Evolutionary conservation across 2,329 filamentous ascomycete genomes (phyloP).

Genomic region (Colletotrichum karsti): DNA sequence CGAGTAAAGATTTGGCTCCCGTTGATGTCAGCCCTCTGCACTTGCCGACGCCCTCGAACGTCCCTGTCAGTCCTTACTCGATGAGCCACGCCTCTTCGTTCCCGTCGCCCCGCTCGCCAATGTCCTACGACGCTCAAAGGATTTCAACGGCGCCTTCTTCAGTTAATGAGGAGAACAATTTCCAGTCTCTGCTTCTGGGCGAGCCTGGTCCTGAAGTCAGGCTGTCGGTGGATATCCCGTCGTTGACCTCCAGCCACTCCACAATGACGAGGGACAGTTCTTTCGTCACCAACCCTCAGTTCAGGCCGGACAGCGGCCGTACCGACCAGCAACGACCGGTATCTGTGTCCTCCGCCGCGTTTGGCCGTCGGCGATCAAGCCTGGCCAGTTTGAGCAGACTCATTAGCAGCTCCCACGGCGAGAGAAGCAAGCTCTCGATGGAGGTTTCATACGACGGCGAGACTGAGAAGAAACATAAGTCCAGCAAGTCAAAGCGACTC

Average conservation of each 20-base stretch:
- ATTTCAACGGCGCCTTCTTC: constrained; percentile 82
- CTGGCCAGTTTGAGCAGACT: constrained; percentile 80
- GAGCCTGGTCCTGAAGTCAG: constrained; percentile 78
- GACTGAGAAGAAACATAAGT: constrained; percentile 64
- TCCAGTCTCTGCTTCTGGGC: constrained; percentile 76
- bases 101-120: constrained; percentile 73
- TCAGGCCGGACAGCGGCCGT: constrained; percentile 56
- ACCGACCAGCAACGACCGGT: constrained; percentile 63
- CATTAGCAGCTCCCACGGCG: constrained; percentile 78
- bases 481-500: constrained; percentile 73
- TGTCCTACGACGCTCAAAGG: constrained; percentile 76
- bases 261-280: constrained; percentile 78
- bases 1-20: constrained; percentile 55
- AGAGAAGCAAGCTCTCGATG: constrained; percentile 78
- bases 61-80: constrained; percentile 71
- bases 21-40: constrained; percentile 59
- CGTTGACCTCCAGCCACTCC: constrained; percentile 78
- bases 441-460: constrained; percentile 68
- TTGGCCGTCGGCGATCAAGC: constrained; percentile 77
- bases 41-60: constrained; percentile 51
- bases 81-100: constrained; percentile 71
- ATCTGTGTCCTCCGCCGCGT: constrained; percentile 68
- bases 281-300: constrained; percentile 52
- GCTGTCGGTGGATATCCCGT: constrained; percentile 78
- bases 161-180: constrained; percentile 73